These are phyloP conservation scores for Fusarium sp. DNA, from an alignment of 2,329 filamentous ascomycete genomes.

Conservation along the genomic window DNA sequence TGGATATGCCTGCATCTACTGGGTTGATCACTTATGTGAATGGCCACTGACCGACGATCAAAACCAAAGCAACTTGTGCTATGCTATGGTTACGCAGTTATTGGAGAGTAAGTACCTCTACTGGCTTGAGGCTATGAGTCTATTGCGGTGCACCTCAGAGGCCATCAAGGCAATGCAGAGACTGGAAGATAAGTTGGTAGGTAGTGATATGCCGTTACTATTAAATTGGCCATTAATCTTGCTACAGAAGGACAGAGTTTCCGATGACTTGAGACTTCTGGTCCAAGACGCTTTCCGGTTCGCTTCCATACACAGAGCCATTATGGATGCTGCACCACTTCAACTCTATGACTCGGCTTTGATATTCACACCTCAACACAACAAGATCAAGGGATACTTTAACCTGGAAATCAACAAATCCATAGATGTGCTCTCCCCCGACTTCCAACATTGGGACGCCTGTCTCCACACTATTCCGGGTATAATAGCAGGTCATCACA, in stretches of 20 bases:
- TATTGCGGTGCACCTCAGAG: rapidly evolving
- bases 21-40: rapidly evolving
- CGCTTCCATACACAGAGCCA: rapidly evolving
- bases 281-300: rapidly evolving
- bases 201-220: rapidly evolving
- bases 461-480: not conserved
- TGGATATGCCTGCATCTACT: rapidly evolving
- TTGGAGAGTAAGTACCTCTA: rapidly evolving
- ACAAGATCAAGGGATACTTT: not conserved
- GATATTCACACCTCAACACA: rapidly evolving
- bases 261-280: rapidly evolving
- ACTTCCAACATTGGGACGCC: rapidly evolving
- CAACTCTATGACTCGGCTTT: not conserved
- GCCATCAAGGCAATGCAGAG: rapidly evolving
- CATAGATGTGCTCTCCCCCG: rapidly evolving
- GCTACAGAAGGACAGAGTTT: rapidly evolving
- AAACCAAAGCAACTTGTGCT: rapidly evolving
- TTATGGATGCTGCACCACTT: not conserved
- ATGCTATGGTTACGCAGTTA: not conserved
- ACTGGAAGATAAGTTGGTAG: rapidly evolving
- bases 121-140: not conserved
- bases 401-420: rapidly evolving
- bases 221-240: rapidly evolving
- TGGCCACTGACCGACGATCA: rapidly evolving
- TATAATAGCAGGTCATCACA: rapidly evolving